Conservation (phyloP, 257 asterid species). For the Capsicum rhomboideum region DNA sequence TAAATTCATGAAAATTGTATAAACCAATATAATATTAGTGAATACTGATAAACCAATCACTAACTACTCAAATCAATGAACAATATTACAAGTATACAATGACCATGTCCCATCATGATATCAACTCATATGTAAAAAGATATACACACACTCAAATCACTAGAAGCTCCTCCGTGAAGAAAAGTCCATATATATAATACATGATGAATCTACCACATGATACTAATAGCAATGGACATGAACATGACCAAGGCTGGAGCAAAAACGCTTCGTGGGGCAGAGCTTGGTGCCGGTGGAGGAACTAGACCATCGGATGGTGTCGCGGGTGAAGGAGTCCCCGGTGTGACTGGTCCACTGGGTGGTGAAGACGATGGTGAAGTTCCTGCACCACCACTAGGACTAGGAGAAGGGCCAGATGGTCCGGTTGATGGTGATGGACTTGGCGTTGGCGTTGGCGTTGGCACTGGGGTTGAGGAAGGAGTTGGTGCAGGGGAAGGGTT, state of each 20-base stretch:
- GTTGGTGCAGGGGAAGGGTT: conserved; percentile 4
- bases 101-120: not conserved
- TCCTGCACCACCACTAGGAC: conserved; percentile 12
- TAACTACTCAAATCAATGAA: not conserved
- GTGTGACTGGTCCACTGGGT: not conserved
- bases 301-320: not conserved
- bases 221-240: conserved; percentile 12
- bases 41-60: not conserved
- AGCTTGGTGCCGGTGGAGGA: conserved; percentile 28
- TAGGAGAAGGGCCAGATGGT: conserved; percentile 2
- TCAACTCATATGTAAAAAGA: conserved; percentile 2
- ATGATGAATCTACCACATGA: conserved; percentile 25
- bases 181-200: not conserved
- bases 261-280: conserved; percentile 12
- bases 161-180: not conserved
- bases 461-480: not conserved
- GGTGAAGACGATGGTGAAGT: conserved; percentile 11
- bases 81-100: not conserved
- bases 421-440: conserved; percentile 6
- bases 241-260: conserved; percentile 8
- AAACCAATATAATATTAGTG: not conserved
- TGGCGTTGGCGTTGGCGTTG: conserved; percentile 7
- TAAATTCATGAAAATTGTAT: not conserved
- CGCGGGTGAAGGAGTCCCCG: not conserved
- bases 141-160: conserved; percentile 5